Evolutionary conservation across 176 grass and related monocot genomes (phyloP).

Genomic region (Cenchrus fungigraminus): DNA sequence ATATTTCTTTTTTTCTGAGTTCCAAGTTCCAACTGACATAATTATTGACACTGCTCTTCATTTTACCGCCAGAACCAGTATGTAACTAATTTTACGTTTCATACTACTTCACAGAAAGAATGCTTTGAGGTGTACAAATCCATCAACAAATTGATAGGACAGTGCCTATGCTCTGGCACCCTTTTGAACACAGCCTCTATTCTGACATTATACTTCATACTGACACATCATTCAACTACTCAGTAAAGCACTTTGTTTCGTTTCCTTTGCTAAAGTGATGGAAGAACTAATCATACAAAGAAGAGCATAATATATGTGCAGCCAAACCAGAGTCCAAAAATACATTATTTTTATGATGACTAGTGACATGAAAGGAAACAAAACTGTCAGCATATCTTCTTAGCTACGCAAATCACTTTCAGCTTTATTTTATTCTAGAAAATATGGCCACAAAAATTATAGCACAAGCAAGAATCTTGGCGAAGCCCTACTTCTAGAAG

Average conservation of each 20-base stretch:
- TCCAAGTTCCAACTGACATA: neutral
- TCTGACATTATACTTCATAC: slow-evolving; percentile 22
- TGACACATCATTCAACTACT: slow-evolving; percentile 26
- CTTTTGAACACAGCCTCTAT: neutral
- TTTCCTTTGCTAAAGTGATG: slow-evolving; percentile 12
- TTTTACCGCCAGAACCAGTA: neutral
- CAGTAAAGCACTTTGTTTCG: neutral
- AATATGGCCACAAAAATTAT: slow-evolving; percentile 10
- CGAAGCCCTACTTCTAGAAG: slow-evolving; percentile 9
- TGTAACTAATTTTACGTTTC: neutral
- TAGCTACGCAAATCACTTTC: slow-evolving; percentile 26
- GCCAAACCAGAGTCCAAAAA: neutral
- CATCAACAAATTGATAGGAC: neutral
- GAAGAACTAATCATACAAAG: slow-evolving; percentile 3
- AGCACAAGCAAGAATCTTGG: slow-evolving; percentile 4
- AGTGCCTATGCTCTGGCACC: slow-evolving; percentile 2
- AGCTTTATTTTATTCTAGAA: slow-evolving; percentile 40
- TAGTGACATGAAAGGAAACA: neutral
- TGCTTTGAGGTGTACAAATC: neutral
- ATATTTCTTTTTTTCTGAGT: neutral
- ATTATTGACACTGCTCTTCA: neutral
- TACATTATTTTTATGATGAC: neutral
- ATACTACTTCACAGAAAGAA: neutral
- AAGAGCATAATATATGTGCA: slow-evolving; percentile 5
- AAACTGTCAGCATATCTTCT: neutral